phyloP scores from a whole-genome alignment of 176 grass and related monocot genomes.

The Pontederia crassipes region DNA sequence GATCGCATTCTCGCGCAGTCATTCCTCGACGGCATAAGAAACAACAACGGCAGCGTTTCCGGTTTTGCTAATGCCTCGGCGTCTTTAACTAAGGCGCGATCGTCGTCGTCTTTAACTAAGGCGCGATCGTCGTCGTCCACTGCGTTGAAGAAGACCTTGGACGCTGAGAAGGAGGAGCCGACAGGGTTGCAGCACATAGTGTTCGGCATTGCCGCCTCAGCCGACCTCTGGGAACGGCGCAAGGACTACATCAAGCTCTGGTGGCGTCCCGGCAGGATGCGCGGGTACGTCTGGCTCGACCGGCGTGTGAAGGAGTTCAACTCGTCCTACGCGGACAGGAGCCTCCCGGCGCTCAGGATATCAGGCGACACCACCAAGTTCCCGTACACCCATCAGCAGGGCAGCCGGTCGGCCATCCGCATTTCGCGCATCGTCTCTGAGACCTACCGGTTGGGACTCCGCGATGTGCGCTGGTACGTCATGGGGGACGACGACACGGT shows the following conservation, averaged over 20 bases:
- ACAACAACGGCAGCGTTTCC: conserved; percentile 3
- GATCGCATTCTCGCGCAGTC: neutral
- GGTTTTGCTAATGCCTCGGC: neutral
- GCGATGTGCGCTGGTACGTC: conserved; percentile 78
- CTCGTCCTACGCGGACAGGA: conserved; percentile 24
- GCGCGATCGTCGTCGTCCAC: neutral
- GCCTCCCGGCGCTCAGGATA: conserved; percentile 62
- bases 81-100: too few relatives aligned
- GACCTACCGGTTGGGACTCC: conserved; percentile 66
- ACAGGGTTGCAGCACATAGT: conserved; percentile 87
- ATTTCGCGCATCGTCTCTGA: conserved; percentile 96
- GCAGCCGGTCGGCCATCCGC: conserved; percentile 79
- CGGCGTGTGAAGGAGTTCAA: conserved; percentile 60
- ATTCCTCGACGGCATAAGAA: too few relatives aligned
- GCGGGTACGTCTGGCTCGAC: conserved; percentile 91
- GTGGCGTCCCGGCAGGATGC: conserved; percentile 72
- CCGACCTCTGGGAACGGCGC: conserved; percentile 65
- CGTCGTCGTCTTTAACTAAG: neutral
- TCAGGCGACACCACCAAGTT: conserved; percentile 63
- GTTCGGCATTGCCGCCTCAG: conserved; percentile 90
- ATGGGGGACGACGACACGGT: conserved; percentile 98
- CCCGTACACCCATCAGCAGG: conserved; percentile 77
- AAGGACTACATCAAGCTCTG: conserved; percentile 97
- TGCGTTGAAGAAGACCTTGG: neutral
- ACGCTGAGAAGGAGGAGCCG: neutral